Evolutionary conservation across 495 filamentous ascomycete species (phyloP).

Genomic region (Talaromyces borbonicus): DNA sequence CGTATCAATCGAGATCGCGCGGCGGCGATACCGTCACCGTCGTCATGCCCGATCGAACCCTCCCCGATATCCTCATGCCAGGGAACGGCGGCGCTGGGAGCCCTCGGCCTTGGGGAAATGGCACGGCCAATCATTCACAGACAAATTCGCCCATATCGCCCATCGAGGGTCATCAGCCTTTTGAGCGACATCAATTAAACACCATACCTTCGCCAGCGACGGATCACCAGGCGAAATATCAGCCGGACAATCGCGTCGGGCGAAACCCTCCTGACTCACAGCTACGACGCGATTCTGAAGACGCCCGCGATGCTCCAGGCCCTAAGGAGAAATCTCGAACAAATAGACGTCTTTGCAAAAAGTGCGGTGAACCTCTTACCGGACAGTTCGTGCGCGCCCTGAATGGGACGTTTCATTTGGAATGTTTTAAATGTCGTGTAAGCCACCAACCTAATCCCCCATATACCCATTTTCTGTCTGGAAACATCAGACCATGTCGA

Average conservation of each 20-base stretch:
- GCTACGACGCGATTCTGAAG: constrained; percentile 21
- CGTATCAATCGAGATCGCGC: too few relatives aligned
- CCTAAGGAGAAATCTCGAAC: constrained; percentile 35
- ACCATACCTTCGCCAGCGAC: not conserved
- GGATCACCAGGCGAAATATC: not conserved
- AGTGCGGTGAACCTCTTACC: constrained; percentile 74
- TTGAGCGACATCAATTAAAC: constrained; percentile 15
- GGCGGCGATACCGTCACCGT: too few relatives aligned
- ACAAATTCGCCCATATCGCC: constrained; percentile 37
- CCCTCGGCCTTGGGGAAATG: constrained; percentile 32
- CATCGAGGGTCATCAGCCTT: constrained; percentile 33
- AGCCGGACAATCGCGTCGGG: constrained; percentile 23
- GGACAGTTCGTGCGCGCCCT: constrained; percentile 95
- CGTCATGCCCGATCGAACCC: constrained; percentile 9
- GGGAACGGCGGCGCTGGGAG: constrained; percentile 34
- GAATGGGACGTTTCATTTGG: constrained; percentile 86
- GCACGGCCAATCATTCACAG: constrained; percentile 27
- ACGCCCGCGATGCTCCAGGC: constrained; percentile 27
- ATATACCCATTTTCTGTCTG: too few relatives aligned
- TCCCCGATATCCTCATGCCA: constrained; percentile 39
- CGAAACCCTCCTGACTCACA: constrained; percentile 13
- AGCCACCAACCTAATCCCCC: too few relatives aligned
- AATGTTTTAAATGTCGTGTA: constrained; percentile 97
- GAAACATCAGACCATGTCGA: too few relatives aligned
- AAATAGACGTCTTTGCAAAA: constrained; percentile 63